Percentiles rank a stretch among this genome's conserved stretches.
Evolutionary conservation across 257 asterid species (phyloP).

Genomic region (Eustoma russellianum): DNA sequence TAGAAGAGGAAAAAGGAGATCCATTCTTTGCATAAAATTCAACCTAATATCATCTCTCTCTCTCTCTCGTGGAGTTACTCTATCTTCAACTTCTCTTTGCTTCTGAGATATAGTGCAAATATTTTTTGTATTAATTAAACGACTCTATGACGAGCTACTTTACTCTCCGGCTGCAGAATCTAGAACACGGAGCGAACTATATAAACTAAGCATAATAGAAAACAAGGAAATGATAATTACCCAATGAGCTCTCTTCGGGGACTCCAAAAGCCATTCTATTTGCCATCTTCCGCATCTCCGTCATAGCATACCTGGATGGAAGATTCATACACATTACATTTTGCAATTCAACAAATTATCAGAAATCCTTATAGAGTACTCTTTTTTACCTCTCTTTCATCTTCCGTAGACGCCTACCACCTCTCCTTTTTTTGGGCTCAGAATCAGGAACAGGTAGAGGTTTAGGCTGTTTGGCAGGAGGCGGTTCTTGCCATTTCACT

Average conservation of each 20-base stretch:
- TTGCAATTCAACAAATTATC: slow-evolving; percentile 2
- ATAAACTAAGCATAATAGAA: not conserved
- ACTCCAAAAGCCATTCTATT: slow-evolving; percentile 94
- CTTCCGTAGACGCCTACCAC: slow-evolving; percentile 93
- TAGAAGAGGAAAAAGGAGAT: too few relatives aligned
- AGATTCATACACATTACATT: slow-evolving; percentile 10
- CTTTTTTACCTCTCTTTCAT: slow-evolving; percentile 78
- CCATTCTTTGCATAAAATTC: too few relatives aligned
- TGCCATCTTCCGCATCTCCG: slow-evolving; percentile 95
- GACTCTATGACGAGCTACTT: too few relatives aligned
- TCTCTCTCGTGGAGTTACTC: too few relatives aligned
- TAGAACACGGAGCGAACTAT: not conserved
- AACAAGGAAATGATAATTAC: slow-evolving; percentile 22
- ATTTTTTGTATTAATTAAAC: too few relatives aligned
- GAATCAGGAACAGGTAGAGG: slow-evolving; percentile 99
- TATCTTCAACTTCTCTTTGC: too few relatives aligned
- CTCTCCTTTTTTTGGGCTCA: slow-evolving; percentile 96
- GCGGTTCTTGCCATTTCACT: slow-evolving; percentile 99
- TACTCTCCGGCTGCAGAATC: too few relatives aligned
- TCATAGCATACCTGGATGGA: slow-evolving; percentile 71
- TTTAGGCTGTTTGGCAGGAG: slow-evolving; percentile 96
- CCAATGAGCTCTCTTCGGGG: slow-evolving; percentile 98
- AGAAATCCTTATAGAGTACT: not conserved
- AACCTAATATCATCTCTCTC: too few relatives aligned
- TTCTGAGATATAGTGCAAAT: too few relatives aligned